These are phyloP conservation scores for Pezicula neosporulosa DNA, from an alignment of 2,329 filamentous ascomycete species.

Conservation along the genomic window DNA sequence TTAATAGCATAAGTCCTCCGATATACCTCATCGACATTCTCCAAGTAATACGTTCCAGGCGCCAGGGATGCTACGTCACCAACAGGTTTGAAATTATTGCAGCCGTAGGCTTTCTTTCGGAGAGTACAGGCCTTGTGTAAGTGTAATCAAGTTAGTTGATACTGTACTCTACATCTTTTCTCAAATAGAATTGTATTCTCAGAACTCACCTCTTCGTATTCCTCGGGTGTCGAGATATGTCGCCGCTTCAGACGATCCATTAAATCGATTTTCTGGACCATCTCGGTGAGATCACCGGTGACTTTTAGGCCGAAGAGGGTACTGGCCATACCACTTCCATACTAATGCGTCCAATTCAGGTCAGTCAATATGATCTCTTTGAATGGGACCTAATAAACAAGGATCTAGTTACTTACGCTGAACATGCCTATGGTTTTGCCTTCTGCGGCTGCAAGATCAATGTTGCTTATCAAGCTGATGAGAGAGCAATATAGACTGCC, in stretches of 20 bases:
- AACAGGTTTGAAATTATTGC: constrained; percentile 69
- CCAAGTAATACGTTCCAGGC: constrained; percentile 70
- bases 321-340: constrained; percentile 66
- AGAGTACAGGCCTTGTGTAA: constrained; percentile 56
- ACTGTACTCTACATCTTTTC: constrained; percentile 19
- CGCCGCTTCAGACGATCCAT: constrained; percentile 61
- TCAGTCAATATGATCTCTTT: too few species aligned
- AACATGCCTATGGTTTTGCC: constrained; percentile 49
- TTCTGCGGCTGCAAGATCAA: constrained; percentile 48
- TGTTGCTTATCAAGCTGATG: constrained; percentile 45
- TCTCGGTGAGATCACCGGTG: constrained; percentile 62
- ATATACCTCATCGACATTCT: constrained; percentile 79
- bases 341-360: constrained; percentile 16
- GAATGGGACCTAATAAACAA: too few species aligned
- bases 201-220: constrained; percentile 65
- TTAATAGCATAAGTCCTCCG: constrained; percentile 59
- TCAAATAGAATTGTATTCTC: not conserved
- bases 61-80: constrained; percentile 62
- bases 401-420: constrained; percentile 25
- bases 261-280: constrained; percentile 65
- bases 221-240: constrained; percentile 61
- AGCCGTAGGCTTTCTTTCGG: constrained; percentile 73
- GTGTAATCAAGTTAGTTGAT: constrained; percentile 6
- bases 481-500: constrained; percentile 52
- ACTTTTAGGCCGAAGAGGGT: constrained; percentile 68